Percentiles rank a stretch among this genome's conserved stretches.
Conservation (phyloP, 148 eudicot genomes). For the Amaranthus palmeri region DNA sequence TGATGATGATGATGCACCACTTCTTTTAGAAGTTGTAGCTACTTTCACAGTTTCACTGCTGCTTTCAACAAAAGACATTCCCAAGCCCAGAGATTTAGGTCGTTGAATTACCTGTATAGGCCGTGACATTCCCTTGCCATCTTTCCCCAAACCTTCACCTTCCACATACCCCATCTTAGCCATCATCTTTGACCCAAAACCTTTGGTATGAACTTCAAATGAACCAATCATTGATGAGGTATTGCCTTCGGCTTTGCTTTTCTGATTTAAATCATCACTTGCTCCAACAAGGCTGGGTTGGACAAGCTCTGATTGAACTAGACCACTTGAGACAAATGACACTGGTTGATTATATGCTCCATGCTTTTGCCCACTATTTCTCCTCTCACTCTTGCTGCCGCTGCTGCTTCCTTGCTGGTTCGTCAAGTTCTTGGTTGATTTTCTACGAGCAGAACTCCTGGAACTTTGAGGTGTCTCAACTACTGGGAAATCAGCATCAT, state of each 20-base stretch:
- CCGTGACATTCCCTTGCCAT: conserved; percentile 69
- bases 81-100: conserved; percentile 86
- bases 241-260: conserved; percentile 24
- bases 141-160: conserved; percentile 82
- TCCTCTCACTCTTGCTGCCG: conserved; percentile 35
- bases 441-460: conserved; percentile 28
- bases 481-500: conserved; percentile 64
- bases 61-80: conserved; percentile 45
- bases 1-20: conserved; percentile 16
- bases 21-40: conserved; percentile 9
- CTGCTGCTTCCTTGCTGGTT: conserved; percentile 20
- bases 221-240: conserved; percentile 47
- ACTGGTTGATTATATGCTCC: conserved; percentile 63
- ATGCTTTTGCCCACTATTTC: conserved; percentile 33
- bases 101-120: conserved; percentile 76
- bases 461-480: conserved; percentile 29
- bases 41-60: conserved; percentile 21
- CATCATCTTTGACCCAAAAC: conserved; percentile 97
- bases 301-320: conserved; percentile 45
- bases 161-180: conserved; percentile 94
- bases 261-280: conserved; percentile 20
- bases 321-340: conserved; percentile 75
- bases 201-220: conserved; percentile 91
- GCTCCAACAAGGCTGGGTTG: conserved; percentile 26
- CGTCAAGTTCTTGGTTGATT: conserved; percentile 29